phyloP scores from a whole-genome alignment of 1,284 basidiomycete genomes.

The Pseudozyma sp. region DNA sequence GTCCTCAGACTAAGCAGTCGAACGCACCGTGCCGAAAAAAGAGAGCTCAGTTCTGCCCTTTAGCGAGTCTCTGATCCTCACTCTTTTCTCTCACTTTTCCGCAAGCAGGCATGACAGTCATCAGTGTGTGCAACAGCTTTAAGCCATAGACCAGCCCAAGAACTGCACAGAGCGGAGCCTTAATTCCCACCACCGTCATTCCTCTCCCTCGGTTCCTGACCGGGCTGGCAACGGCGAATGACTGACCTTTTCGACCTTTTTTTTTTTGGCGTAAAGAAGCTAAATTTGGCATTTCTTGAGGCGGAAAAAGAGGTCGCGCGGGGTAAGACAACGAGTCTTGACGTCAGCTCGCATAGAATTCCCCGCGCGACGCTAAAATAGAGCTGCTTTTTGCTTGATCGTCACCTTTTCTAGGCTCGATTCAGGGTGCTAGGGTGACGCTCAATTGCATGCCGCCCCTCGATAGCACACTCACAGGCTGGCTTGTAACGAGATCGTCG shows the following conservation, averaged over 20 bases:
- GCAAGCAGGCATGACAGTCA: not conserved
- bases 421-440: not conserved
- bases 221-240: not conserved
- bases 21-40: no score
- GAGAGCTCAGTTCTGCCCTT: no score
- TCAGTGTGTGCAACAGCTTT: not conserved
- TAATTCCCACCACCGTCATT: not conserved
- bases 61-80: no score
- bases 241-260: no score
- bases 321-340: not conserved
- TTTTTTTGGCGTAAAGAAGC: not conserved
- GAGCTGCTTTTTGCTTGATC: not conserved
- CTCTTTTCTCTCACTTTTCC: no score
- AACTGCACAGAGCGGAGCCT: no score
- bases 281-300: not conserved
- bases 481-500: no score
- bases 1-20: no score
- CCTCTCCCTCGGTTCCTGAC: not conserved
- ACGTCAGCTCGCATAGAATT: constrained; percentile 9
- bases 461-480: no score
- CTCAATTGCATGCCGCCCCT: no score
- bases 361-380: not conserved
- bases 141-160: no score
- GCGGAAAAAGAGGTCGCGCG: no score
- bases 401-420: not conserved